phyloP scores from a whole-genome alignment of 2,329 filamentous ascomycete species.

The Sporothrix inflata region DNA sequence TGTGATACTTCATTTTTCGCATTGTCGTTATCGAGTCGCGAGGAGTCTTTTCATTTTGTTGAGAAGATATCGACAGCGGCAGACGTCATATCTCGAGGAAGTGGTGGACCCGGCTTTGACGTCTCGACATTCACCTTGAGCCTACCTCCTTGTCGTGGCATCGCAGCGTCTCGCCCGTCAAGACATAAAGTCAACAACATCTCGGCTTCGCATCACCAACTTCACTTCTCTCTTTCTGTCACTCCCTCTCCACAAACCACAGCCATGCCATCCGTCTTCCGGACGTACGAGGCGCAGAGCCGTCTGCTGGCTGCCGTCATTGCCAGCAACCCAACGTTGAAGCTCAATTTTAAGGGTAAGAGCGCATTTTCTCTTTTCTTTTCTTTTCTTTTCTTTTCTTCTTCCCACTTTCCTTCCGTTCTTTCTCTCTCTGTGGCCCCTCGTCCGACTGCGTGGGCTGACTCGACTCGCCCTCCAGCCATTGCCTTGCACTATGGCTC shows the following conservation, averaged over 20 bases:
- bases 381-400: conserved; percentile 25
- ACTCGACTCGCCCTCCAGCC: conserved; percentile 41
- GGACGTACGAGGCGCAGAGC: conserved; percentile 61
- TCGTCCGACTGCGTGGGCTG: conserved; percentile 19
- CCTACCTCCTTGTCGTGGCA: too few species aligned
- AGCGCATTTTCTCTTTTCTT: background rate
- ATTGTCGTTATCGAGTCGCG: background rate
- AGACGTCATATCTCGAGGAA: background rate
- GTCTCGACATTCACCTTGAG: too few species aligned
- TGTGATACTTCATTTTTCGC: background rate
- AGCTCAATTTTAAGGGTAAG: conserved; percentile 66
- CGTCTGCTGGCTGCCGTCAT: conserved; percentile 65
- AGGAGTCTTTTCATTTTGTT: background rate
- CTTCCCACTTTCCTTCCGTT: background rate
- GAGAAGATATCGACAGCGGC: background rate
- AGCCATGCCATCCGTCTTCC: conserved; percentile 60
- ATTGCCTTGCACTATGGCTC: conserved; percentile 53
- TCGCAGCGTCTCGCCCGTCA: background rate
- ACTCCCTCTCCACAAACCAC: background rate
- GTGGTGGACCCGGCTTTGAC: background rate
- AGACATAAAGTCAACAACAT: background rate
- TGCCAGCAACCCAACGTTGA: conserved; percentile 57
- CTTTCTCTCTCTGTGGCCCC: background rate
- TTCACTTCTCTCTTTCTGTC: background rate
- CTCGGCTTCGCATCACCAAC: background rate